These are phyloP conservation scores for Phellopilus nigrolimitatus DNA, from an alignment of 1,284 basidiomycete genomes.

Conservation along the genomic window DNA sequence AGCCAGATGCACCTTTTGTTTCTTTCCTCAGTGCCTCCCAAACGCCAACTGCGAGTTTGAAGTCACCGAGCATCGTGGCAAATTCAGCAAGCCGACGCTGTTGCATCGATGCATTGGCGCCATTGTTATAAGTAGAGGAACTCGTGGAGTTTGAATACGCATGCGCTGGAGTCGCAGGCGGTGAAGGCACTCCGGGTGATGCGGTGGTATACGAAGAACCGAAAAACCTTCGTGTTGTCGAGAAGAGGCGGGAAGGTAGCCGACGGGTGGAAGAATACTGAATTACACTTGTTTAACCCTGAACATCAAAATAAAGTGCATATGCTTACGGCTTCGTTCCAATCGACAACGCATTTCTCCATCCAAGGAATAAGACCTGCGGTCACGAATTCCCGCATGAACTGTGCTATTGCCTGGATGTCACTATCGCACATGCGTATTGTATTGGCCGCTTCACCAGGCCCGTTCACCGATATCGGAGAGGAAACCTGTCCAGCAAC, in stretches of 20 bases:
- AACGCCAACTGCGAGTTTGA: constrained; percentile 76
- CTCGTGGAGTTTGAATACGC: constrained; percentile 32
- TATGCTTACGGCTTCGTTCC: constrained; percentile 79
- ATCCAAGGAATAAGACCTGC: constrained; percentile 95
- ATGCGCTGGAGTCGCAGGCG: constrained; percentile 38
- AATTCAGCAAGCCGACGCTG: constrained; percentile 91
- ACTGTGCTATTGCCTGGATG: constrained; percentile 74
- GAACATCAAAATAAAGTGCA: not conserved
- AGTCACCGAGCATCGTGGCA: constrained; percentile 88
- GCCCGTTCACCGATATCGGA: constrained; percentile 13
- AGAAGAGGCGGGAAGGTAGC: constrained; percentile 75
- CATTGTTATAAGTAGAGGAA: constrained; percentile 29
- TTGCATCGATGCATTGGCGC: constrained; percentile 48
- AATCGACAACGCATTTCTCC: constrained; percentile 90
- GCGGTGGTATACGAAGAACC: constrained; percentile 49
- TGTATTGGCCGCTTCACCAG: constrained; percentile 32
- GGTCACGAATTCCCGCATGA: constrained; percentile 86
- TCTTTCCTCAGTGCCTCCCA: constrained; percentile 89
- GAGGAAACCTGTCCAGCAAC: constrained; percentile 10
- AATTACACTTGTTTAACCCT: constrained; percentile 5
- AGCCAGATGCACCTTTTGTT: constrained; percentile 54
- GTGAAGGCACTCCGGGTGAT: constrained; percentile 40
- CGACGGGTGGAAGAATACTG: constrained; percentile 80
- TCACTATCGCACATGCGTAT: constrained; percentile 69
- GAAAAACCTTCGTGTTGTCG: constrained; percentile 89